These are phyloP conservation scores for Botrytis porri DNA, from an alignment of 2,329 filamentous ascomycete species.

Conservation along the genomic window DNA sequence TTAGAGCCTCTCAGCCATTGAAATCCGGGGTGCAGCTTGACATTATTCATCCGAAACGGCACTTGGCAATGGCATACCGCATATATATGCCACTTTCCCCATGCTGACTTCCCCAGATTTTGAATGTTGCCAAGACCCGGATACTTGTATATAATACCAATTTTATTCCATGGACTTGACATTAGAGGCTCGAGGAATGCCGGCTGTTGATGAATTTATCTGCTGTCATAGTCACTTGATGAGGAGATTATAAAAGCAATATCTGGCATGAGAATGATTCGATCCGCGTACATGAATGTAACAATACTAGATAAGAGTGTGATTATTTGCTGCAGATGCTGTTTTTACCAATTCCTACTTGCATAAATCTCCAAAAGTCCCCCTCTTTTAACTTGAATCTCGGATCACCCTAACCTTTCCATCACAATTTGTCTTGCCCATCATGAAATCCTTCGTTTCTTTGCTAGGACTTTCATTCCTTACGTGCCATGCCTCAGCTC, in stretches of 20 bases:
- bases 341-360: neutral
- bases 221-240: constrained; percentile 6
- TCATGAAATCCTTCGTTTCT: constrained; percentile 10
- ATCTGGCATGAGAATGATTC: neutral
- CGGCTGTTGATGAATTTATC: neutral
- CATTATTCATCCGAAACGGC: neutral
- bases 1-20: neutral
- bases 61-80: neutral
- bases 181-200: no score
- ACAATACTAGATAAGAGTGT: neutral
- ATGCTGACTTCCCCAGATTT: neutral
- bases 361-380: neutral
- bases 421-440: neutral
- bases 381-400: neutral
- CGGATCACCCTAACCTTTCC: neutral
- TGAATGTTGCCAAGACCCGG: neutral
- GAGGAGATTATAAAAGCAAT: neutral
- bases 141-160: neutral
- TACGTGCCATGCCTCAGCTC: neutral
- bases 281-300: neutral
- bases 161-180: neutral
- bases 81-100: neutral
- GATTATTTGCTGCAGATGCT: neutral
- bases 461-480: neutral
- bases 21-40: constrained; percentile 7